phyloP scores from a whole-genome alignment of 352 stramenopile species.

The Vaucheria bursata region DNA sequence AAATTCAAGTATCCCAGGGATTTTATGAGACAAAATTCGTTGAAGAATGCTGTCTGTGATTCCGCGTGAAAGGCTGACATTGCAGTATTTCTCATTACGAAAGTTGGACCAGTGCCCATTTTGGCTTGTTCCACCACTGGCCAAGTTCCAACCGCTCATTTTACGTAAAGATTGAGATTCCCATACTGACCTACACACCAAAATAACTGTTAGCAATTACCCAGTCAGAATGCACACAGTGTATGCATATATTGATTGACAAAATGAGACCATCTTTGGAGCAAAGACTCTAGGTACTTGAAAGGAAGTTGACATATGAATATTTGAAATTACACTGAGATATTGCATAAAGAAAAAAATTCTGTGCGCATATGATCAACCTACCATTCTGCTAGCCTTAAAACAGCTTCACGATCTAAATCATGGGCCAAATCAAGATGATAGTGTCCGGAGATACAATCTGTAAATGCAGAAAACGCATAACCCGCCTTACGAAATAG shows the following conservation, averaged over 20 bases:
- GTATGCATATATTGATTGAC: too few species aligned
- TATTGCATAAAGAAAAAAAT: too few species aligned
- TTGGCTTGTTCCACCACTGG: slow-evolving; percentile 31
- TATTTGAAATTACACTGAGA: too few species aligned
- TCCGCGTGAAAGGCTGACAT: slow-evolving; percentile 19
- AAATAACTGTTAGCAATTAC: too few species aligned
- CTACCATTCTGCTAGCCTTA: slow-evolving; percentile 32
- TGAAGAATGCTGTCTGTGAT: slow-evolving; percentile 34
- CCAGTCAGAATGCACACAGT: too few species aligned
- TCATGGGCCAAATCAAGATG: slow-evolving; percentile 27
- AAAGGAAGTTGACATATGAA: too few species aligned
- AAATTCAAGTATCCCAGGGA: slow-evolving; percentile 41
- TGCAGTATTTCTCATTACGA: slow-evolving; percentile 40
- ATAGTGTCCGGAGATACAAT: slow-evolving; percentile 31
- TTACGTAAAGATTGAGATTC: neutral
- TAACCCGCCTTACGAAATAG: slow-evolving; percentile 19
- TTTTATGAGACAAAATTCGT: slow-evolving; percentile 13
- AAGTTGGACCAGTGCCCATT: slow-evolving; percentile 32
- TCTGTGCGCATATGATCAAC: too few species aligned
- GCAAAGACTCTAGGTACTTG: too few species aligned
- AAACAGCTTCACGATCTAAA: slow-evolving; percentile 25
- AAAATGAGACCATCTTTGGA: too few species aligned
- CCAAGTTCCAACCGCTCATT: slow-evolving; percentile 24
- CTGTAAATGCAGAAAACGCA: slow-evolving; percentile 26
- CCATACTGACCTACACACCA: neutral